Evolutionary conservation across 1,284 basidiomycete species (phyloP), one percentile per base, ranked within the genome.

Genomic region (Lignosus rhinocerotis): DNA sequence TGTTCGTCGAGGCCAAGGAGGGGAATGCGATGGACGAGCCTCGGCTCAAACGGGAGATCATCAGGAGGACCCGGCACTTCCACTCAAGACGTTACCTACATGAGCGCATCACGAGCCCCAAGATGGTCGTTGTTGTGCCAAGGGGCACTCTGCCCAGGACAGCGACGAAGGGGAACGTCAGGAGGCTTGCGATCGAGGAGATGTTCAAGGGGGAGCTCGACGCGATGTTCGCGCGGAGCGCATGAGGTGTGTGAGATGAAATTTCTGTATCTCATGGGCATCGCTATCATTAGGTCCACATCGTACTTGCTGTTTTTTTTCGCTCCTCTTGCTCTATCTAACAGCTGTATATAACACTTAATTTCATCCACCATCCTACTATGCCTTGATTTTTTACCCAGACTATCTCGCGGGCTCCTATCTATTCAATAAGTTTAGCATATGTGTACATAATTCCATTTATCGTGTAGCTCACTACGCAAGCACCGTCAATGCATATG

Each of bases 161-260:
- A 0, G 79, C 77, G 21, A 88, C 86, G 14, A 88, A 88, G 70
- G 86, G 87, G 14, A 88, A 88, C 65, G 81, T 88, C 59, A 78
- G 87, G 38, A 79, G 86, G 60, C 78, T 76, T 59, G 85, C 83
- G 17, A 84, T 87, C 34, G 86, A 88, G 70, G 83, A 83, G 47
- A 66, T 73, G 33, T 85, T 80, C 72, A 76, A 76, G 67, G 66
- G 66, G 30, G 72, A 78, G 39, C 73, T 88, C 16, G 84, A 87
- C 67, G 63, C 72, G 56, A 78, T 86, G 49, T 86, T 67, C 59
- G 56, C 67, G 14, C 36, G 14, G 32, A 48, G 61, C 55, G 79
- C 62, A 34, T 65, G 54, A 61, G 39, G 41, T 4, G 25, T 25
- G 25, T 4, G 25, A 25, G 25, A 25, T 25, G 4, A 4, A 25